Conservation (phyloP, 2,329 filamentous ascomycete species). For the Clonostachys rosea region DNA sequence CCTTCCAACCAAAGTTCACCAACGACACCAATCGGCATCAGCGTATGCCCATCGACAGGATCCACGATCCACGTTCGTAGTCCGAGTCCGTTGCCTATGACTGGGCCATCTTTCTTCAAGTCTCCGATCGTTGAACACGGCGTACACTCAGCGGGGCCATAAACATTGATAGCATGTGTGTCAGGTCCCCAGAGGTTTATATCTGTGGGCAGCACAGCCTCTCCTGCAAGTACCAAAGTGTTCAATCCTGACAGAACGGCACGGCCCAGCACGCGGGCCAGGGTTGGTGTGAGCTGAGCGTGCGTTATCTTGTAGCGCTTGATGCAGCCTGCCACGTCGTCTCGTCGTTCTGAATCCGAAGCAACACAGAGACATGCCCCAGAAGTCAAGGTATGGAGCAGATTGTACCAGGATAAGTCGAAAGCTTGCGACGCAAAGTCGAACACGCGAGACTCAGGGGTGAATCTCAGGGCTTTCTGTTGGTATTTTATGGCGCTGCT, state of each 20-base stretch:
- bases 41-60: conserved; percentile 12
- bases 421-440: conserved; percentile 7
- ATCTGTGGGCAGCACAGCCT: conserved; percentile 9
- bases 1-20: conserved; percentile 88
- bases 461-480: conserved; percentile 18
- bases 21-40: conserved; percentile 49
- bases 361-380: conserved; percentile 8
- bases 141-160: conserved; percentile 1
- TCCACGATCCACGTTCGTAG: conserved; percentile 30
- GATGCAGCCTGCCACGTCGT: conserved; percentile 6
- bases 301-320: conserved; percentile 5
- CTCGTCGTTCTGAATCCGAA: conserved; percentile 5
- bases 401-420: conserved; percentile 4
- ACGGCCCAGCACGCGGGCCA: conserved; percentile 11
- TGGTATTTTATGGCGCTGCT: background rate
- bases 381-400: conserved; percentile 2
- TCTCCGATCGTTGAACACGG: background rate
- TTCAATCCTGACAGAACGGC: conserved; percentile 6
- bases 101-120: background rate
- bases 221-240: conserved; percentile 12
- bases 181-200: background rate
- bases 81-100: conserved; percentile 6
- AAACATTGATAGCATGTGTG: background rate
- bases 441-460: background rate
- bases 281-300: conserved; percentile 6